phyloP scores from a whole-genome alignment of 352 stramenopile species.

The Phytophthora litchii region DNA sequence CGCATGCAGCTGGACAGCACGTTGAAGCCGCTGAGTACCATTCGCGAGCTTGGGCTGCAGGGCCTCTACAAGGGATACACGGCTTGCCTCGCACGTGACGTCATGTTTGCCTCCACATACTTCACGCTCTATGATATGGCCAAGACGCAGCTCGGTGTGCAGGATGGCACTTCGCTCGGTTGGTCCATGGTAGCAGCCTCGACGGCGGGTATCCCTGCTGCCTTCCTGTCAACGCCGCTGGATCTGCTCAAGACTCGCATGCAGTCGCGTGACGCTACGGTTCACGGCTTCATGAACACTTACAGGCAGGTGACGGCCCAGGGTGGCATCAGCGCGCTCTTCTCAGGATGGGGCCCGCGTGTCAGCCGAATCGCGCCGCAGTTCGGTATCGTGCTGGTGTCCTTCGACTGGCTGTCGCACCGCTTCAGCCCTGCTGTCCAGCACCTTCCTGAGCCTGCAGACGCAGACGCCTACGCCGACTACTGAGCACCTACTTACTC shows the following conservation, averaged over 20 bases:
- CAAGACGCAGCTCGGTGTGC: constrained; percentile 66
- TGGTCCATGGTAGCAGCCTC: constrained; percentile 76
- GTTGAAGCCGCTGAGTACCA: constrained; percentile 54
- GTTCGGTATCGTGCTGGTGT: constrained; percentile 83
- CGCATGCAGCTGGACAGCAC: constrained; percentile 85
- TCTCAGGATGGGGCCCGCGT: constrained; percentile 72
- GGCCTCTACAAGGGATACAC: constrained; percentile 80
- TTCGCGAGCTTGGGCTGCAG: constrained; percentile 64
- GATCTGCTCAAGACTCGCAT: constrained; percentile 85
- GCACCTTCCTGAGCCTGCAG: constrained; percentile 24
- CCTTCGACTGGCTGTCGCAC: constrained; percentile 82
- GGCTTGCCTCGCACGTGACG: constrained; percentile 70
- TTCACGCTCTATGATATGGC: constrained; percentile 82
- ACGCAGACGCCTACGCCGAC: constrained; percentile 38
- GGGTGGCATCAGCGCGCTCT: constrained; percentile 60
- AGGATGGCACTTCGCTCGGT: constrained; percentile 73
- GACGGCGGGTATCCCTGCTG: constrained; percentile 70
- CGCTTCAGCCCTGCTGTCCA: constrained; percentile 42
- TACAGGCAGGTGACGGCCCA: constrained; percentile 57
- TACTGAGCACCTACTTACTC: constrained; percentile 26
- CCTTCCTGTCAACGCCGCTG: constrained; percentile 78
- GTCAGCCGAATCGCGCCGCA: constrained; percentile 79
- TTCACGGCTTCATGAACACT: constrained; percentile 52
- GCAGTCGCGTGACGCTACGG: constrained; percentile 64
- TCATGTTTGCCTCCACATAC: constrained; percentile 80